These are phyloP conservation scores for Phlegmacium glaucopus DNA, from an alignment of 768 basidiomycete genomes.

Conservation along the genomic window DNA sequence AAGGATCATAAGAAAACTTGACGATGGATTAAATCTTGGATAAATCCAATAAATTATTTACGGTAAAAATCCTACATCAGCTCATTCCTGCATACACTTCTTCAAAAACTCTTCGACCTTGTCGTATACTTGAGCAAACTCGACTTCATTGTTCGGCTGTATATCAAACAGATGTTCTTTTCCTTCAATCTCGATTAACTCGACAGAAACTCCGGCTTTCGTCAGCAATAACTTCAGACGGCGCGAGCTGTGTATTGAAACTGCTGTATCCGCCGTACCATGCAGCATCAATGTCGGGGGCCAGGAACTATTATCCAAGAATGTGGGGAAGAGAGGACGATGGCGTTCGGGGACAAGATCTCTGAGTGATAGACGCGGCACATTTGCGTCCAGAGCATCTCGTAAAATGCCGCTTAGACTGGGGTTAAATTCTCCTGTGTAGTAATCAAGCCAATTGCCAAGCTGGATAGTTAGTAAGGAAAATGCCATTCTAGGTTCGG, in stretches of 20 bases:
- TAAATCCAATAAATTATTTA: not conserved
- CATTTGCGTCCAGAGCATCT: not conserved
- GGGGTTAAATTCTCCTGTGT: slow-evolving; percentile 43
- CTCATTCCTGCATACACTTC: not conserved
- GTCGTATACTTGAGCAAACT: slow-evolving; percentile 6
- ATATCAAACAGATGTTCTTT: slow-evolving; percentile 57
- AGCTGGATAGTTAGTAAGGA: slow-evolving; percentile 56
- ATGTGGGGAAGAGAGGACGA: slow-evolving; percentile 43
- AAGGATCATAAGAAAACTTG: too few relatives aligned
- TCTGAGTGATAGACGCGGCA: not conserved
- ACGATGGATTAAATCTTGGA: too few relatives aligned
- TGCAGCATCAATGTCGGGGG: slow-evolving; percentile 47
- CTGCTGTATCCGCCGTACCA: slow-evolving; percentile 45
- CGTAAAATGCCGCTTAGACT: slow-evolving; percentile 39
- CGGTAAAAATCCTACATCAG: not conserved
- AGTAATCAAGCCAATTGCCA: slow-evolving; percentile 58
- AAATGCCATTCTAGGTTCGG: slow-evolving; percentile 60
- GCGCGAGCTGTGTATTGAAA: slow-evolving; percentile 38
- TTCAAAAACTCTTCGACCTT: slow-evolving; percentile 2
- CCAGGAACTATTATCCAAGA: slow-evolving; percentile 33
- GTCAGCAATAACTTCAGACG: slow-evolving; percentile 28
- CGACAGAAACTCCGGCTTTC: slow-evolving; percentile 25
- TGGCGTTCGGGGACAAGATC: slow-evolving; percentile 25
- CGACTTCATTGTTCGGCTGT: slow-evolving; percentile 36
- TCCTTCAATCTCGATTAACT: slow-evolving; percentile 21